A percentile compares a stretch with the other conserved stretches of the same genome.
Conservation (phyloP, 345 rosid species). For the Ceriops zippeliana region DNA sequence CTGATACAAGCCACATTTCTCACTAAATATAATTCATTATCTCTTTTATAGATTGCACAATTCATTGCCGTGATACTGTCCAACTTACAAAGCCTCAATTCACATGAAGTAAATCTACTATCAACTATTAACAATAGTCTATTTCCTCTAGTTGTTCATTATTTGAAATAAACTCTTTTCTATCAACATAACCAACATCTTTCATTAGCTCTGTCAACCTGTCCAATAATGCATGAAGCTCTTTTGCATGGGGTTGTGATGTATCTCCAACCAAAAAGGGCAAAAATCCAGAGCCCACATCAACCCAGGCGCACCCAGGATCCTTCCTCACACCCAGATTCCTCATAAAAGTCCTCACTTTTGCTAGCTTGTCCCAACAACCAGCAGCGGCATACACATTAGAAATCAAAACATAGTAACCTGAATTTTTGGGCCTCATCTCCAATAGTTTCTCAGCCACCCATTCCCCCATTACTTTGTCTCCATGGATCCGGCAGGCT, state of each 20-base stretch:
- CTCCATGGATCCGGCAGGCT: constrained; percentile 59
- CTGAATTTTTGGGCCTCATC: constrained; percentile 56
- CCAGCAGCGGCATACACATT: constrained; percentile 73
- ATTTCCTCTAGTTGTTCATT: constrained; percentile 9
- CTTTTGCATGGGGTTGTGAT: constrained; percentile 36
- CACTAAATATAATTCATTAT: no score
- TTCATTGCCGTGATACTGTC: no score
- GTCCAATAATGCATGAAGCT: constrained; percentile 50
- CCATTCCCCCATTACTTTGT: constrained; percentile 66
- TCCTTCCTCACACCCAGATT: constrained; percentile 62
- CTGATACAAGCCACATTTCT: no score
- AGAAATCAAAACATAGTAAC: constrained; percentile 68
- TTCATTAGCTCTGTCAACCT: constrained; percentile 61
- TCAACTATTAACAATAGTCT: not conserved
- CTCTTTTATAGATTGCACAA: no score
- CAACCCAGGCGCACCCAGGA: constrained; percentile 75
- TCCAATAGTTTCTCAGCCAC: constrained; percentile 66
- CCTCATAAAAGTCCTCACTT: constrained; percentile 66
- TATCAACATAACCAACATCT: constrained; percentile 24
- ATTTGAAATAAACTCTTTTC: constrained; percentile 1
- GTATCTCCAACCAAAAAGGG: constrained; percentile 61
- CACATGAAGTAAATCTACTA: no score
- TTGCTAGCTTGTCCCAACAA: constrained; percentile 58
- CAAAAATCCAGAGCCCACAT: constrained; percentile 46
- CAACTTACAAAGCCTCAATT: no score